Conservation (phyloP, 2,329 filamentous ascomycete species). For the Phialocephala subalpina region DNA sequence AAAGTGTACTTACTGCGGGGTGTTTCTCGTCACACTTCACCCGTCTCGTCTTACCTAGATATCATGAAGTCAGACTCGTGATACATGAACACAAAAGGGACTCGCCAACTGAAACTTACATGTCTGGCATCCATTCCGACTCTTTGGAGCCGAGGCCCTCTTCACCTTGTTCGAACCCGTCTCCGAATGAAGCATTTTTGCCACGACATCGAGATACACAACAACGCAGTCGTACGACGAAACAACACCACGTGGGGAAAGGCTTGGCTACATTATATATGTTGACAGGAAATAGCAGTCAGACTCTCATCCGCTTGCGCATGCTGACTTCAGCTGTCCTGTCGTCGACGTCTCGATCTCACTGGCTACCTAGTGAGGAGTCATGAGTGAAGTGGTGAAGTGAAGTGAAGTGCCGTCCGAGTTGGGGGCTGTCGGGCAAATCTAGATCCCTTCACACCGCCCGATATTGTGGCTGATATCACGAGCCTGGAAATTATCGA, state of each 20-base stretch:
- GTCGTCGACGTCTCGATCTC: neutral
- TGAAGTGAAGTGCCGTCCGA: neutral
- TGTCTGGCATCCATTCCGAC: slow-evolving; percentile 28
- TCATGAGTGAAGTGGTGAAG: neutral
- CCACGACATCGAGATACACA: slow-evolving; percentile 12
- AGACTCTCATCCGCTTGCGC: neutral
- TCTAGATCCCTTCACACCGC: neutral
- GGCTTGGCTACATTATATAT: neutral
- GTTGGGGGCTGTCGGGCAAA: neutral
- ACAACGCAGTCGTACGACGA: neutral
- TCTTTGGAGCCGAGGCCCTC: slow-evolving; percentile 27
- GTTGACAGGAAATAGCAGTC: neutral
- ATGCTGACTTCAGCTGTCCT: slow-evolving; percentile 4
- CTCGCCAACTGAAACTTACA: slow-evolving; percentile 26
- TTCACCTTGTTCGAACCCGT: slow-evolving; percentile 1
- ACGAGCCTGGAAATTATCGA: neutral
- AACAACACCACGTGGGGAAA: neutral
- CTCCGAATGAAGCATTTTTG: slow-evolving; percentile 13
- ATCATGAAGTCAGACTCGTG: slow-evolving; percentile 2
- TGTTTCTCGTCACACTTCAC: slow-evolving; percentile 28
- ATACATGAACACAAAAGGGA: neutral
- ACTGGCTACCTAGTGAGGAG: neutral
- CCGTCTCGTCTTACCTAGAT: slow-evolving; percentile 20
- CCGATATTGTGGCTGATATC: neutral
- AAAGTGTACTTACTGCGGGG: neutral